A percentile compares a stretch with the other conserved stretches of the same genome.
Conservation (phyloP, 2,329 filamentous ascomycete species). For the Trichoderma lentiforme region DNA sequence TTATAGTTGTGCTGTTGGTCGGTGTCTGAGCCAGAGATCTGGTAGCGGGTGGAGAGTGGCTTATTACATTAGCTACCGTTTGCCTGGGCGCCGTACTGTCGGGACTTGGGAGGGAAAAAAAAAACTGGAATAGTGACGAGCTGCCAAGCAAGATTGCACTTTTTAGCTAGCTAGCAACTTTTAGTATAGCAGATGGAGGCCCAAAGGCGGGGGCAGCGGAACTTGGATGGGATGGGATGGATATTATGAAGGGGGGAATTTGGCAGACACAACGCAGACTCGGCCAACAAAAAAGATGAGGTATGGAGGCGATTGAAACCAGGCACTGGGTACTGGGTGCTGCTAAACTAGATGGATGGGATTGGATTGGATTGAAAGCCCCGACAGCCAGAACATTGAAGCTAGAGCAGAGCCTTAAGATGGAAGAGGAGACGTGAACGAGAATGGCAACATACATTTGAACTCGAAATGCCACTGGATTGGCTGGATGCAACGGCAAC, state of each 20-base stretch:
- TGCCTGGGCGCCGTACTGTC: slow-evolving; percentile 16
- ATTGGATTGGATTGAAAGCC: no score
- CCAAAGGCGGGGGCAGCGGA: background rate
- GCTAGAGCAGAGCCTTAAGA: no score
- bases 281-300: background rate
- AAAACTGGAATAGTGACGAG: background rate
- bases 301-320: background rate
- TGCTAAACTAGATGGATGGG: no score
- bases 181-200: background rate
- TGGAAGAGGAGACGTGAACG: no score
- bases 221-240: background rate
- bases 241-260: background rate
- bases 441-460: background rate
- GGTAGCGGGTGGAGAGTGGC: slow-evolving; percentile 16
- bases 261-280: background rate
- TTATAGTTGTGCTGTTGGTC: slow-evolving; percentile 5
- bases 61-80: slow-evolving; percentile 1
- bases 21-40: slow-evolving; percentile 12
- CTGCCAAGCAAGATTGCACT: background rate
- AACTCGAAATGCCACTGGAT: background rate
- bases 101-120: background rate
- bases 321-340: background rate
- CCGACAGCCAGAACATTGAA: no score
- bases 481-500: background rate
- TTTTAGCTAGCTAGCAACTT: background rate